Percentiles rank a stretch among this genome's conserved stretches.
phyloP scores from a whole-genome alignment of 2,329 filamentous ascomycete genomes.

The Onygenales sp. region DNA sequence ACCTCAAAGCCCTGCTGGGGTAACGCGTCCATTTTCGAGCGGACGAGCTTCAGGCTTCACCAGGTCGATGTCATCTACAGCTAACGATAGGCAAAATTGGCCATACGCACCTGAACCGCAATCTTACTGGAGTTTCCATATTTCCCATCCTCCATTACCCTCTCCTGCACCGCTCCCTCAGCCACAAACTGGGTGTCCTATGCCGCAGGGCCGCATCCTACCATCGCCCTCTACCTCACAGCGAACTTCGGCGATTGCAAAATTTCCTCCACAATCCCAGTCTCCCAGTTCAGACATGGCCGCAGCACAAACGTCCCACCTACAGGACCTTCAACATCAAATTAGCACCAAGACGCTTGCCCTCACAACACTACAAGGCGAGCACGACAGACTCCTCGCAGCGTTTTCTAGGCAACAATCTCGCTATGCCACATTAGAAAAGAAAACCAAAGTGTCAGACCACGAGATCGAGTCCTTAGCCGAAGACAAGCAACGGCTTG shows the following conservation, averaged over 20 bases:
- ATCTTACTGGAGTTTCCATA: no score
- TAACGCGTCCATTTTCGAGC: no score
- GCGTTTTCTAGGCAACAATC: slow-evolving; percentile 43
- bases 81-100: no score
- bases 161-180: no score
- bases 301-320: slow-evolving; percentile 29
- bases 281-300: not conserved
- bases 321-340: slow-evolving; percentile 45
- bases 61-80: no score
- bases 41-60: no score
- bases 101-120: no score
- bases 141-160: no score
- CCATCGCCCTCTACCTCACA: not conserved
- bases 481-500: slow-evolving; percentile 41
- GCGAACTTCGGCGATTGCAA: not conserved
- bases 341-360: slow-evolving; percentile 45
- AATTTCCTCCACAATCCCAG: not conserved
- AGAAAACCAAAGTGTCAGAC: slow-evolving; percentile 42
- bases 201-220: not conserved
- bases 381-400: slow-evolving; percentile 44
- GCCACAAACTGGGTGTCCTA: not conserved
- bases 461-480: slow-evolving; percentile 43
- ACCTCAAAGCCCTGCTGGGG: no score
- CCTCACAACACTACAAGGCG: slow-evolving; percentile 44
- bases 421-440: slow-evolving; percentile 41